Base-by-base conservation (phyloP, 116 monocot genomes). In the Cymodocea nodosa region DNA sequence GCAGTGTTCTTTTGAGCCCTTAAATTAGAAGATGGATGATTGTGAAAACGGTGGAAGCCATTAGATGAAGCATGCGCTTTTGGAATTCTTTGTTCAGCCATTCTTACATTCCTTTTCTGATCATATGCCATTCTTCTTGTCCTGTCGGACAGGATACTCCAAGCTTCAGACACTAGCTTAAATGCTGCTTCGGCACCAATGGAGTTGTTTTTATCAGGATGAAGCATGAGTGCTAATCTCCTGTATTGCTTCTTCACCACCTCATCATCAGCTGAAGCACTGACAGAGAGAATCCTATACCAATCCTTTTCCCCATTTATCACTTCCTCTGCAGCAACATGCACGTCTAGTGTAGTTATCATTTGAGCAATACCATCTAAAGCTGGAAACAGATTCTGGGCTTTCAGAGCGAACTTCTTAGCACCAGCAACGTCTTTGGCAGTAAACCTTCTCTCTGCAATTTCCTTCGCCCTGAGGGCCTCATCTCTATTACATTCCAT, bases 401-500 rank as follows among this genome's bases (percentile, higher is more conserved):
- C 89, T 68, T 82, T 89, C 53, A 84, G 48, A 3, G 89, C 84
- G 58, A 89, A 77, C 24, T 84, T 89, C 63, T 80, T 84, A 7
- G 89, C 81, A 62, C 89, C 79, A 16, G 18, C 69, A 56, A 77
- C 37, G n/a, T 89, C 89, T 25, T 84, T 89, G 12, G 71, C 74
- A 11, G 23, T 63, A 59, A 84, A 82, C 75, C 82, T 89, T 51
- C 40, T 82, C 52, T 84, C 84, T 49, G 89, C 84, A 61, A 84
- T 71, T 61, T 79, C 80, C 64, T 71, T 89, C 12, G 82, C 89
- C 73, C 80, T 79, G 24, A 79, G 51, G 60, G 84, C 89, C 59
- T 89, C 84, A 69, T 89, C 89, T 40, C 64, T 80, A 66, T 85
- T 89, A 78, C 82, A 84, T 65, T 84, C 84, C 89, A 84, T 89